phyloP scores from a whole-genome alignment of 202 grass and related monocot species.

The Tripidium arundinaceum region DNA sequence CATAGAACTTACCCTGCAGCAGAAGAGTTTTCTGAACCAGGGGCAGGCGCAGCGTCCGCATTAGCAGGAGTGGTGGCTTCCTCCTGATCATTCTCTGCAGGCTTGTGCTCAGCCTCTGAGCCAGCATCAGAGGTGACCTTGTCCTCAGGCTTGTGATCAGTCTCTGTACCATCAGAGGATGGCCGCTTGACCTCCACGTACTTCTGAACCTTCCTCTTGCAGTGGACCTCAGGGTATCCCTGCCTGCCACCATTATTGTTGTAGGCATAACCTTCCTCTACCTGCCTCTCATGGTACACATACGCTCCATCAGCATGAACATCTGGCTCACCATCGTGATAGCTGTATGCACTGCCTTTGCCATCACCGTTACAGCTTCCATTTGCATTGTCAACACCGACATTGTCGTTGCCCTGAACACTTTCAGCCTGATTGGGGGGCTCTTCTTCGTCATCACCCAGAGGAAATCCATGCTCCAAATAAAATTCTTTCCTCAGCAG shows the following conservation, averaged over 20 bases:
- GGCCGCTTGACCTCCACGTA: neutral
- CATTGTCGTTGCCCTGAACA: neutral
- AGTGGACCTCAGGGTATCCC: neutral
- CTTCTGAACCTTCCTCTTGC: neutral
- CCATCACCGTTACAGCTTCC: neutral
- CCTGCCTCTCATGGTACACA: neutral
- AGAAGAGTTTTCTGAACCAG: constrained; percentile 23
- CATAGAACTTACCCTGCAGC: neutral
- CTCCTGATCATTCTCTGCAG: neutral
- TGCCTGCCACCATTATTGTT: neutral
- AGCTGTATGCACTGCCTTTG: neutral
- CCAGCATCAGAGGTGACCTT: neutral
- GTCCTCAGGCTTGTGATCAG: neutral
- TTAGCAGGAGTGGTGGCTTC: neutral
- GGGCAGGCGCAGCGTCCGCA: neutral
- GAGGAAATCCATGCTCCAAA: neutral
- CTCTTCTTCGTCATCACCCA: no score
- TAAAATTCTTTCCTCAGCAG: neutral
- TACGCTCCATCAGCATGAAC: neutral
- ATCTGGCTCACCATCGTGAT: neutral
- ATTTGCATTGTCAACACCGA: neutral
- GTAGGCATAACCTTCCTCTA: neutral
- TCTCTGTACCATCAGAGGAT: constrained; percentile 16
- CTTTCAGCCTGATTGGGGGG: no score
- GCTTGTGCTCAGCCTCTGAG: neutral